phyloP scores from a whole-genome alignment of 2,329 filamentous ascomycete species.

The Sporothrix brunneoviolacea region DNA sequence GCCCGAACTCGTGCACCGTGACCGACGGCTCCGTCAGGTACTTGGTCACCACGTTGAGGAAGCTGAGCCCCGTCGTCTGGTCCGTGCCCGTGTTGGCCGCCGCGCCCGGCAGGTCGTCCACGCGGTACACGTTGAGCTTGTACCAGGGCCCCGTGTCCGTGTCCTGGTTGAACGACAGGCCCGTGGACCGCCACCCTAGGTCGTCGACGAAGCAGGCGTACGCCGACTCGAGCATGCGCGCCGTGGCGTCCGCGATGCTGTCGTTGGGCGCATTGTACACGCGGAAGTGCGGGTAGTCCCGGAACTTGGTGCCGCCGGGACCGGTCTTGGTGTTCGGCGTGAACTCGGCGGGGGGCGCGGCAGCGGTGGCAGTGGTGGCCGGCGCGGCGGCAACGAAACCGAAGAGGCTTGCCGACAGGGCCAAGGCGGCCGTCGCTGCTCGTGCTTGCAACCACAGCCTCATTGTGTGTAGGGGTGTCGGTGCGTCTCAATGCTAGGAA shows the following conservation, averaged over 20 bases:
- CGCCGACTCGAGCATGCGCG: constrained; percentile 39
- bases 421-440: too few species aligned
- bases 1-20: constrained; percentile 45
- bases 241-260: constrained; percentile 24
- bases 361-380: too few species aligned
- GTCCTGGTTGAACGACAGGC: constrained; percentile 24
- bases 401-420: too few species aligned
- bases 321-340: too few species aligned
- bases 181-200: constrained; percentile 30
- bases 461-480: too few species aligned
- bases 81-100: constrained; percentile 36
- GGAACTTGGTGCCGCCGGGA: constrained; percentile 26
- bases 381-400: too few species aligned
- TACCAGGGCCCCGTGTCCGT: constrained; percentile 31
- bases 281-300: constrained; percentile 35
- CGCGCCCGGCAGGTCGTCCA: constrained; percentile 30
- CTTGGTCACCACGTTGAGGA: too few species aligned
- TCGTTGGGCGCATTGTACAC: constrained; percentile 28
- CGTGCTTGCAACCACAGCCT: too few species aligned
- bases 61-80: constrained; percentile 30
- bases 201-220: constrained; percentile 30
- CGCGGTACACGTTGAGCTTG: constrained; percentile 42
- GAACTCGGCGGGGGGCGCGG: too few species aligned
- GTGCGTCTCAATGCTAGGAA: too few species aligned
- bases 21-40: constrained; percentile 34